Conservation (phyloP, 345 rosid species). For the Jatropha curcas region DNA sequence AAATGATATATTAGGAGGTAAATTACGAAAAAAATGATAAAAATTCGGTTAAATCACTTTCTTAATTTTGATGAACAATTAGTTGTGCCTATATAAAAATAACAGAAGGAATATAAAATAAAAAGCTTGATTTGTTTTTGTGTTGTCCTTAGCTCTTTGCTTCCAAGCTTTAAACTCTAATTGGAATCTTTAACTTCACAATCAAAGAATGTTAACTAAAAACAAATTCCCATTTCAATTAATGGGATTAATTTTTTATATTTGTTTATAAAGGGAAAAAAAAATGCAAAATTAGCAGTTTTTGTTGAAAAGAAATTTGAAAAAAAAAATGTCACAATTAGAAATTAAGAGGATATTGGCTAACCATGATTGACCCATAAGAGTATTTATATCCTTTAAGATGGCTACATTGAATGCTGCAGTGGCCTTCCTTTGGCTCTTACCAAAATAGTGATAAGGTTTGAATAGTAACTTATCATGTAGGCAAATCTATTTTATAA, state of each 20-base stretch:
- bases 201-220: slow-evolving; percentile 15
- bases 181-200: slow-evolving; percentile 29
- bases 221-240: not conserved
- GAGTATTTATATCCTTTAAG: slow-evolving; percentile 10
- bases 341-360: slow-evolving; percentile 9
- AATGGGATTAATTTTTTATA: no score
- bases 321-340: not conserved
- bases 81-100: no score
- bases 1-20: no score
- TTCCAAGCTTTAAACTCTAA: slow-evolving; percentile 20
- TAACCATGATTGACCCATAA: slow-evolving; percentile 3
- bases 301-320: not conserved
- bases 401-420: slow-evolving; percentile 6
- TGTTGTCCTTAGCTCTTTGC: slow-evolving; percentile 23
- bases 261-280: no score
- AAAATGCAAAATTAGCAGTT: not conserved
- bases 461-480: slow-evolving; percentile 24
- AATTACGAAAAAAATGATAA: no score
- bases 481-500: not conserved
- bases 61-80: no score
- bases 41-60: no score
- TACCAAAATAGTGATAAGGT: slow-evolving; percentile 12
- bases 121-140: not conserved
- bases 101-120: no score
- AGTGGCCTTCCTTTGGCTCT: slow-evolving; percentile 4